Evolutionary conservation across 2,329 filamentous ascomycete genomes (phyloP), one percentile per base, ranked within the genome.

Genomic region (Xylariaceae sp.): DNA sequence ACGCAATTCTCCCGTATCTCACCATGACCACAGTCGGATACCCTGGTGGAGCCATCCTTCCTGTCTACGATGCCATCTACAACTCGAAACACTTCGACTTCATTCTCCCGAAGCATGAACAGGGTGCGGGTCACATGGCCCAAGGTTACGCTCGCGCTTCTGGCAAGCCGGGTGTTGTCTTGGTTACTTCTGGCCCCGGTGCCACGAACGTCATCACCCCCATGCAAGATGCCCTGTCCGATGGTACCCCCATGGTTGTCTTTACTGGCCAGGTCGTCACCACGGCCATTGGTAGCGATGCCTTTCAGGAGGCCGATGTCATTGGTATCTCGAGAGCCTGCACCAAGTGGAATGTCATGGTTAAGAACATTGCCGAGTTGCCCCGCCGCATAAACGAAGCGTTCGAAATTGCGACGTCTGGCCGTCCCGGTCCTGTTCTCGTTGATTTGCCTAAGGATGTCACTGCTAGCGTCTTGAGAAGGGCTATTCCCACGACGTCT

Each of bases 321-420:
- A 81, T 97, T 61, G 93, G 93, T 67, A 97, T 99, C 74, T 96
- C 91, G 39, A 85, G 93, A 70, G 87, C 92, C 17, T 97, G 92
- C 82, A 97, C 92, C 67, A 97, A 97, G 80, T 99, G 94, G 94
- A 97, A 97, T 70, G 91, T 96, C 62, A 95, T 97, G 92, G 91
- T 97, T 53, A 97, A 95, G 82, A 93, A 88, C 74, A 87, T 96
- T 57, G 92, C 90, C 54, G 94, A 99, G 77, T 82, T 99, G 58
- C 94, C 94, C 54, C 86, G 90, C 69, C 85, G 93, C 65, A 97
- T 97, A 72, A 96, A 97, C 74, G 94, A 97, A 78, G 94, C 94
- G 53, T 97, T 97, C 72, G 92, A 97, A 78, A 97, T 97, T 72
- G 94, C 94, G 47, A 97, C 91, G 48, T 94, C 88, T 69, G 94